These are phyloP conservation scores for Mesembryanthemum crystallinum DNA, from an alignment of 148 eudicot species.

Conservation along the genomic window DNA sequence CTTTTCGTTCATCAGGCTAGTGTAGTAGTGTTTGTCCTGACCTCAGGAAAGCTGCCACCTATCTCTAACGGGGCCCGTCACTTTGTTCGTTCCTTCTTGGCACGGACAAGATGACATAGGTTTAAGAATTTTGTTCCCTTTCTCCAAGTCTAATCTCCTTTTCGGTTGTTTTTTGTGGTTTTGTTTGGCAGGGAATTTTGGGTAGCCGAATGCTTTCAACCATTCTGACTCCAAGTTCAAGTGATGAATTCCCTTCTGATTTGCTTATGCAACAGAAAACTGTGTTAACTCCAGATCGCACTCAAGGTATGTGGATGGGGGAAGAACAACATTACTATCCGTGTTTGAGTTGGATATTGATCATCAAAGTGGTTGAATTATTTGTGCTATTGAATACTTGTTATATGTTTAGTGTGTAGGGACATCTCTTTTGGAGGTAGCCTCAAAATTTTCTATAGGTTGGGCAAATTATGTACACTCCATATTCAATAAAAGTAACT, in stretches of 20 bases:
- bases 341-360: background rate
- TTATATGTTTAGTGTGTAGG: background rate
- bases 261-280: slow-evolving; percentile 44
- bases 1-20: too few species aligned
- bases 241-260: slow-evolving; percentile 65
- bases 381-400: background rate
- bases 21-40: too few species aligned
- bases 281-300: slow-evolving; percentile 47
- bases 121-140: background rate
- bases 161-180: background rate
- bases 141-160: background rate
- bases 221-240: slow-evolving; percentile 57
- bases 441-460: background rate
- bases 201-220: slow-evolving; percentile 52
- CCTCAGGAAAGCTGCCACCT: too few species aligned
- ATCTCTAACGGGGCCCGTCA: too few species aligned
- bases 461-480: background rate
- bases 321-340: background rate
- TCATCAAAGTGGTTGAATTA: background rate
- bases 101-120: too few species aligned
- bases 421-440: background rate
- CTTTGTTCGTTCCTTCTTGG: background rate
- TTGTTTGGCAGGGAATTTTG: slow-evolving; percentile 27
- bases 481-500: background rate
- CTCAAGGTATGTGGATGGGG: slow-evolving; percentile 48